Base-by-base conservation (phyloP, 495 filamentous ascomycete genomes). In the Glarea lozoyensis region DNA sequence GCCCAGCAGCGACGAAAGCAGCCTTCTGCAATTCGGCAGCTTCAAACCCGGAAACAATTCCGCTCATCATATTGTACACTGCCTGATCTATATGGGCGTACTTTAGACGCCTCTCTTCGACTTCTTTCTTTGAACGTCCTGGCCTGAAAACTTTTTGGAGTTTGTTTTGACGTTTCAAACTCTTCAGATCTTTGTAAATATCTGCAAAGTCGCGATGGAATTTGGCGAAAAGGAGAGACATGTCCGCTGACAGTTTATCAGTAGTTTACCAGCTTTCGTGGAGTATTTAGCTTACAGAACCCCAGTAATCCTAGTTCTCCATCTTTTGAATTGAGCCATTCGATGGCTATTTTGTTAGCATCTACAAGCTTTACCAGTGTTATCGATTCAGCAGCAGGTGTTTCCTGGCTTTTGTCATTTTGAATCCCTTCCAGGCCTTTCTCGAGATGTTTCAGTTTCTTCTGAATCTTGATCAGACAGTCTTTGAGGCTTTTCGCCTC, bases 11-110 rank as follows among this genome's bases (percentile, higher is more conserved):
- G 4, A 58, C 55, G 9, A 65, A 56, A 5, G 7, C 25, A n/a
- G 7, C 25, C n/a, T 29, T 29, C 25, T 29, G 60, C 49, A 45
- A 64, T 56, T 44, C 46, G 55, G 29, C 67, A 63, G 32, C 58
- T 64, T n/a, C 52, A 48, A 6, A 57, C 60, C 22, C 60, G 65
- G 40, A 66, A 65, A 43, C 73, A 68, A 11, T 61, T 61, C 25
- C n/a, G 7, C 10, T 60, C 46, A 37, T 65, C 65, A 21, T 67
- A 48, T 34, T 73, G 54, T 1, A 69, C 58, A 4, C 60, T 58
- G 22, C 68, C 67, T 18, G 82, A 73, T 35, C 71, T 80, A 21
- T 75, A 67, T 46, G 77, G 77, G 15, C 84, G 54, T 19, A 72
- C 68, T 35, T 64, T 62, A 15, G 67, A 64, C 40, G 68, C 62